Conservation (phyloP, 1,284 basidiomycete species). For the Ceratobasidium sp. region DNA sequence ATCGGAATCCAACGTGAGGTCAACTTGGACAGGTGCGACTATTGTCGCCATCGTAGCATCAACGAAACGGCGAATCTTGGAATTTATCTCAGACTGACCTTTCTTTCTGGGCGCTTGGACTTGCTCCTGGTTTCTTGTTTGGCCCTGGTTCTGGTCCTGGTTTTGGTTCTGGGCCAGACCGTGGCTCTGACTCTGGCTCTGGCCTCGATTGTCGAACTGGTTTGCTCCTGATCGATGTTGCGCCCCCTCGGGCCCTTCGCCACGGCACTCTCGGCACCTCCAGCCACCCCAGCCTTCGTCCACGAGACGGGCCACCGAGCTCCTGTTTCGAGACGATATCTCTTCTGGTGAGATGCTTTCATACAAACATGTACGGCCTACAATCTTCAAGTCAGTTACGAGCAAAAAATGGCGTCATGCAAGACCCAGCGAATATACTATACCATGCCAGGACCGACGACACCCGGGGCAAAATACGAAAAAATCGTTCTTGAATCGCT, state of each 20-base stretch:
- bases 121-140: too few relatives aligned
- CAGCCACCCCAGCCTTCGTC: constrained; percentile 15
- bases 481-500: not conserved
- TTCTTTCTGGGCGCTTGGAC: too few relatives aligned
- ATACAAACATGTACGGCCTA: constrained; percentile 15
- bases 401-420: too few relatives aligned
- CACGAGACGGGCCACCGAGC: not conserved
- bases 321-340: not conserved
- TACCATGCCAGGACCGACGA: not conserved
- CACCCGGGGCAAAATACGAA: constrained; percentile 3
- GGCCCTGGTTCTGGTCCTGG: too few relatives aligned
- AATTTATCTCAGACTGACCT: not conserved
- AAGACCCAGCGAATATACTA: not conserved
- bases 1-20: constrained; percentile 11
- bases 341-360: not conserved
- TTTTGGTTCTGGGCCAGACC: too few relatives aligned
- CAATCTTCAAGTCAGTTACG: not conserved
- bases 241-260: constrained; percentile 8
- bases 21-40: not conserved
- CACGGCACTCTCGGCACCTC: constrained; percentile 10
- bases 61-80: not conserved
- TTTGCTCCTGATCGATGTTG: not conserved
- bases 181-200: too few relatives aligned
- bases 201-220: not conserved
- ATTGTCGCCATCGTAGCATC: too few relatives aligned